phyloP scores from a whole-genome alignment of 805 yeast genomes.

The Candida lessepsii region DNA sequence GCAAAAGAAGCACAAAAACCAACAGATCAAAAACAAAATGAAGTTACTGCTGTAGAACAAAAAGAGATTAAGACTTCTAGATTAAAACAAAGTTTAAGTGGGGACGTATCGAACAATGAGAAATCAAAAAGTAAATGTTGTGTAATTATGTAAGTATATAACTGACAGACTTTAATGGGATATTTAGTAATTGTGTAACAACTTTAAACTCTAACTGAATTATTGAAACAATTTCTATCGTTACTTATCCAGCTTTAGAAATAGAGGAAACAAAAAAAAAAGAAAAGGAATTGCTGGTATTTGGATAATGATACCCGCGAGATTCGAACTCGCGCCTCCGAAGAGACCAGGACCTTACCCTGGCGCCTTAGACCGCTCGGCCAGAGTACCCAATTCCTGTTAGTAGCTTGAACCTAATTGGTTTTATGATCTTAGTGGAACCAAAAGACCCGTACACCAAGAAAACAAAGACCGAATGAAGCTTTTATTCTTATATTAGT shows the following conservation, averaged over 20 bases:
- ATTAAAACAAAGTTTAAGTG: conserved; percentile 15
- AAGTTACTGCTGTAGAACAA: conserved; percentile 9
- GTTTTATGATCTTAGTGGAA: not conserved
- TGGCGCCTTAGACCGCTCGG: conserved; percentile 48
- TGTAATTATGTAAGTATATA: conserved; percentile 23
- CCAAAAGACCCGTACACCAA: too few relatives aligned
- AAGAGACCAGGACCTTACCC: conserved; percentile 48
- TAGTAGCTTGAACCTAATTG: not conserved
- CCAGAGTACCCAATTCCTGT: conserved; percentile 42
- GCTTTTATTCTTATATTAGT: too few relatives aligned
- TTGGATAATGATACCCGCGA: conserved; percentile 38
- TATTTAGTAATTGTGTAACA: too few relatives aligned
- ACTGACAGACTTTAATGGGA: conserved; percentile 1
- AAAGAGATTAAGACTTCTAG: conserved; percentile 13
- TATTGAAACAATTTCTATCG: too few relatives aligned
- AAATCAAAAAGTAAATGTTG: conserved; percentile 28
- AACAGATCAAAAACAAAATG: conserved; percentile 19
- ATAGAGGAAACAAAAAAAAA: conserved; percentile 2
- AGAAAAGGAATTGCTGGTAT: conserved; percentile 35
- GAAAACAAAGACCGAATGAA: too few relatives aligned
- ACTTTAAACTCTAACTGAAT: too few relatives aligned
- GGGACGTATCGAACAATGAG: conserved; percentile 13
- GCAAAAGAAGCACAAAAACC: conserved; percentile 42
- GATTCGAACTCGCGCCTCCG: conserved; percentile 48
- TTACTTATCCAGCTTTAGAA: not conserved